Conservation (phyloP, 1,284 basidiomycete species). For the Rhodotorula sp. region DNA sequence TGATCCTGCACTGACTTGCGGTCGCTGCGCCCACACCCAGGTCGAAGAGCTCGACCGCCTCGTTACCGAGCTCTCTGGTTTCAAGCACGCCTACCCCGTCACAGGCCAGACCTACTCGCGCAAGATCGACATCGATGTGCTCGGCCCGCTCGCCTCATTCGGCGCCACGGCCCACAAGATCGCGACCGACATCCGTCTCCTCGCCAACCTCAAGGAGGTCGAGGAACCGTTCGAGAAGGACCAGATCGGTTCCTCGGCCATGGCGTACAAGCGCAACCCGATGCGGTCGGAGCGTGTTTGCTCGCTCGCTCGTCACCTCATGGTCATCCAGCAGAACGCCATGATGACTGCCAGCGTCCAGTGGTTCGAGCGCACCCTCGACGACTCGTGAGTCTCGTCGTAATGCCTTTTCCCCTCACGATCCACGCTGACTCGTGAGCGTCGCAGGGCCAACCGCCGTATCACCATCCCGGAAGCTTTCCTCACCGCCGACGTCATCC, state of each 20-base stretch:
- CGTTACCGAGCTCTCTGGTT: slow-evolving; percentile 87
- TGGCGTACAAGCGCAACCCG: slow-evolving; percentile 99
- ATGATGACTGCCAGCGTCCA: slow-evolving; percentile 88
- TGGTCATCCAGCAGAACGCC: slow-evolving; percentile 89
- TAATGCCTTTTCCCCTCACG: neutral
- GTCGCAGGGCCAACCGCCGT: slow-evolving; percentile 81
- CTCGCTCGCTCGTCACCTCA: slow-evolving; percentile 85
- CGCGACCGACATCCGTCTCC: slow-evolving; percentile 86
- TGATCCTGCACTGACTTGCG: neutral
- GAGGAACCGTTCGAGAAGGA: slow-evolving; percentile 99
- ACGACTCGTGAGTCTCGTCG: slow-evolving; percentile 66
- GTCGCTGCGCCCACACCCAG: slow-evolving; percentile 47
- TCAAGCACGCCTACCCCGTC: slow-evolving; percentile 92
- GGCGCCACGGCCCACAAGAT: slow-evolving; percentile 98
- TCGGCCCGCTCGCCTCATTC: slow-evolving; percentile 83
- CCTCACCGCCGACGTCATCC: slow-evolving; percentile 92
- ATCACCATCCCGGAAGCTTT: slow-evolving; percentile 96
- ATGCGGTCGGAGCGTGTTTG: slow-evolving; percentile 99
- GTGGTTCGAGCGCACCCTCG: slow-evolving; percentile 95
- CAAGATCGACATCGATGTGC: slow-evolving; percentile 93
- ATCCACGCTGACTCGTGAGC: slow-evolving; percentile 9
- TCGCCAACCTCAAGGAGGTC: slow-evolving; percentile 95
- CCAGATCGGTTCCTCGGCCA: slow-evolving; percentile 81
- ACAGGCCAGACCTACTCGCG: slow-evolving; percentile 98
- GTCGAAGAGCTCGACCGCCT: slow-evolving; percentile 85